phyloP scores from a whole-genome alignment of 139 green algal genomes.

The Picochlorum sp. region DNA sequence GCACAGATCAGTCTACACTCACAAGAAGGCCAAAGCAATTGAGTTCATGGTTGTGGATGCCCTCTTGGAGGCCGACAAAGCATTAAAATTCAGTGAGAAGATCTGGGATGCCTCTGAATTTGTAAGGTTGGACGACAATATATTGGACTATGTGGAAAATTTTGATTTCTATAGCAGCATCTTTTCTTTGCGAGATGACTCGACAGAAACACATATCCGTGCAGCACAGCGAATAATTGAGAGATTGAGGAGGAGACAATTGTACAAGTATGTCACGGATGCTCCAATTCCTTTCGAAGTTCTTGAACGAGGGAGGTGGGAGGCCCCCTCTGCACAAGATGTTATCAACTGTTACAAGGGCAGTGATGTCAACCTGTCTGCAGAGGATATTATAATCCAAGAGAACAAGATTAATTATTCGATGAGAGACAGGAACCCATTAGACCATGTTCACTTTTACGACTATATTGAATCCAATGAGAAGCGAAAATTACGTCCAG shows the following conservation, averaged over 20 bases:
- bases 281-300: constrained; percentile 27
- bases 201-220: not conserved
- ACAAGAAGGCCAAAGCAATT: constrained; percentile 64
- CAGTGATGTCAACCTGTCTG: constrained; percentile 23
- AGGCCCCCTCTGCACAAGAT: constrained; percentile 19
- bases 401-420: constrained; percentile 59
- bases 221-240: constrained; percentile 47
- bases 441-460: constrained; percentile 62
- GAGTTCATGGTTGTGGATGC: constrained; percentile 85
- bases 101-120: constrained; percentile 37
- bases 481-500: constrained; percentile 29
- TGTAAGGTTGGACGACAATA: constrained; percentile 60
- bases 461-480: constrained; percentile 30
- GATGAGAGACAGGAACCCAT: constrained; percentile 44
- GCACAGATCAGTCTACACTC: constrained; percentile 72
- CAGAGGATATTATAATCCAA: constrained; percentile 49
- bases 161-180: constrained; percentile 6
- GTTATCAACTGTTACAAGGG: constrained; percentile 32
- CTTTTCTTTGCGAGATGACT: not conserved
- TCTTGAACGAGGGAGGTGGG: constrained; percentile 6
- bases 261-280: constrained; percentile 63
- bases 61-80: constrained; percentile 54
- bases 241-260: constrained; percentile 42
- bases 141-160: constrained; percentile 44
- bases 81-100: constrained; percentile 36